phyloP scores from a whole-genome alignment of 2,329 filamentous ascomycete species.

The Cladosporium colombiae region DNA sequence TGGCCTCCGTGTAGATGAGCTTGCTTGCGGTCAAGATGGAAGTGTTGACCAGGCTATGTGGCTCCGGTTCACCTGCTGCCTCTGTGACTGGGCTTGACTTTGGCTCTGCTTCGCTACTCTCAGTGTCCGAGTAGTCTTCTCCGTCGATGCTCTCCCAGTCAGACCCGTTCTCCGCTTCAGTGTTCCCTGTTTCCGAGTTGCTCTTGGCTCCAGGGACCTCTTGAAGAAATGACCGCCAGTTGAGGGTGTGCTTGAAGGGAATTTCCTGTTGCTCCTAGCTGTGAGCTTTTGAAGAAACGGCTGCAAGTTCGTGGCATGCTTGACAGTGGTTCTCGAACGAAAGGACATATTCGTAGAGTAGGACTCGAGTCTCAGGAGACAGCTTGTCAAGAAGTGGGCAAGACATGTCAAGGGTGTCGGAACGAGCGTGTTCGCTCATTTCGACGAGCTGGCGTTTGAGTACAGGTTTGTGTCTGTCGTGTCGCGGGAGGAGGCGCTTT shows the following conservation, averaged over 20 bases:
- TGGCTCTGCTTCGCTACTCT: neutral
- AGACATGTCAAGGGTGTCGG: neutral
- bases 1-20: slow-evolving; percentile 1
- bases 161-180: neutral
- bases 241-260: neutral
- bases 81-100: neutral
- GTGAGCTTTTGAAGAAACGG: neutral
- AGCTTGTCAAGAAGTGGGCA: neutral
- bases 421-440: neutral
- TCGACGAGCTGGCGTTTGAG: neutral
- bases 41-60: neutral
- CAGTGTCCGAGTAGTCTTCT: too few relatives aligned
- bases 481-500: neutral
- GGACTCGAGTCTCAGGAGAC: neutral
- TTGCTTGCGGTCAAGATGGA: slow-evolving; percentile 1
- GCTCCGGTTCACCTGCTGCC: neutral
- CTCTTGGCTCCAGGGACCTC: neutral
- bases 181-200: neutral
- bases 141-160: neutral
- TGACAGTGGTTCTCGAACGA: neutral
- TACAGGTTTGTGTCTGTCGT: neutral
- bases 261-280: too few relatives aligned
- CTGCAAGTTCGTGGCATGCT: neutral
- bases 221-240: neutral
- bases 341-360: neutral